A percentile compares a stretch with the other conserved stretches of the same genome.
These are phyloP conservation scores for Ascobolus immersus DNA, from an alignment of 495 filamentous ascomycete genomes.

Conservation along the genomic window DNA sequence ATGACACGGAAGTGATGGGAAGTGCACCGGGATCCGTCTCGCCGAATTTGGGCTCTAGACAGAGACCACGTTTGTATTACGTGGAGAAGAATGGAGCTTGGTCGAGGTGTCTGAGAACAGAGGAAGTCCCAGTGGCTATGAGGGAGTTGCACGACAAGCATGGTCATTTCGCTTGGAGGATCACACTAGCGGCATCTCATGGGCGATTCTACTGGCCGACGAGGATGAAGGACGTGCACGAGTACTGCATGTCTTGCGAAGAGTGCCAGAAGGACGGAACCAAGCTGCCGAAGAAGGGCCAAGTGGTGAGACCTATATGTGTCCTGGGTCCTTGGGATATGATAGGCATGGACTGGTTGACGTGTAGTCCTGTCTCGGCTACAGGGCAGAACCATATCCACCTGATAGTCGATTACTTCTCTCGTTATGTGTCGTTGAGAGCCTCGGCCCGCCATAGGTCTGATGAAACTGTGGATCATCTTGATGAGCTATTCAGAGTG, in stretches of 20 bases:
- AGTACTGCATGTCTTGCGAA: neutral
- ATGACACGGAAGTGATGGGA: too few relatives aligned
- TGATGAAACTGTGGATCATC: too few relatives aligned
- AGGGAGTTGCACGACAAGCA: neutral
- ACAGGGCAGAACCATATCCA: neutral
- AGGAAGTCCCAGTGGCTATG: neutral
- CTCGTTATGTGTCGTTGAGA: too few relatives aligned
- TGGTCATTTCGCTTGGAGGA: neutral
- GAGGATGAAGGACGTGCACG: neutral
- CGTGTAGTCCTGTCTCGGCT: neutral
- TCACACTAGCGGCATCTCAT: neutral
- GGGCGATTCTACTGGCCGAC: neutral
- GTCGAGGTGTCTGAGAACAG: neutral
- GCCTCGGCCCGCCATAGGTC: too few relatives aligned
- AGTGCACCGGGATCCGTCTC: too few relatives aligned
- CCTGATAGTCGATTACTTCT: constrained; percentile 1
- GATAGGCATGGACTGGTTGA: constrained; percentile 1
- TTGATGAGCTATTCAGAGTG: too few relatives aligned
- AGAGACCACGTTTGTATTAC: too few relatives aligned
- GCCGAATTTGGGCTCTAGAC: too few relatives aligned
- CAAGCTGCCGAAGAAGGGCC: neutral
- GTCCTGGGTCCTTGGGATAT: neutral
- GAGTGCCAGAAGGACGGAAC: neutral
- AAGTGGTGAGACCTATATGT: too few relatives aligned
- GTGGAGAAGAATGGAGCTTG: neutral